Percentiles rank a stretch among this genome's conserved stretches.
Evolutionary conservation across 2,329 filamentous ascomycete genomes (phyloP).

Genomic region (Pochonia chlamydosporia): DNA sequence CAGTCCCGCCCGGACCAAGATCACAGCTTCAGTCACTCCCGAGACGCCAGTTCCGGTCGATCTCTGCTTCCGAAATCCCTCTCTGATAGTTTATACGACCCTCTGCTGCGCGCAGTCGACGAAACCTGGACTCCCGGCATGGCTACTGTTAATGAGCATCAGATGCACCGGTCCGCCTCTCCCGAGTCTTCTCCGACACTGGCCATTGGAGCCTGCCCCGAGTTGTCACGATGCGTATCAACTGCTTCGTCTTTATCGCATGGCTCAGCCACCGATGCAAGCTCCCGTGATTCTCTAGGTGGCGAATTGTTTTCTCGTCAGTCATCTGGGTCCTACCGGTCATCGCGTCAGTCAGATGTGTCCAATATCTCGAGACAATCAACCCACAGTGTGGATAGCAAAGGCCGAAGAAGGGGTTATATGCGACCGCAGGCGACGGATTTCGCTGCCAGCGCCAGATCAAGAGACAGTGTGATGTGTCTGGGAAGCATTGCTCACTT

Average conservation of each 20-base stretch:
- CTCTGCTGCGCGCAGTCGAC: neutral
- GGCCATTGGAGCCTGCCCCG: slow-evolving; percentile 53
- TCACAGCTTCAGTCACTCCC: neutral
- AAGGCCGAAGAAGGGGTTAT: slow-evolving; percentile 65
- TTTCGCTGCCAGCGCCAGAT: slow-evolving; percentile 85
- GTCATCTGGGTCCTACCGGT: slow-evolving; percentile 54
- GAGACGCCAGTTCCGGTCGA: neutral
- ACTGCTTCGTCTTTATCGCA: slow-evolving; percentile 54
- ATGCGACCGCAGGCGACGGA: slow-evolving; percentile 81
- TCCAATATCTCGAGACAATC: slow-evolving; percentile 37
- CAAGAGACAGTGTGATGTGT: slow-evolving; percentile 91
- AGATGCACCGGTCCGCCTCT: slow-evolving; percentile 34
- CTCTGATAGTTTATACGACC: neutral
- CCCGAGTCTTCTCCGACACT: slow-evolving; percentile 57
- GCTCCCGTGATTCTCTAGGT: slow-evolving; percentile 48
- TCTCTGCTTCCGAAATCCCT: neutral
- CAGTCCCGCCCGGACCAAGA: neutral
- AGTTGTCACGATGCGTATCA: slow-evolving; percentile 60
- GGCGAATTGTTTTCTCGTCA: slow-evolving; percentile 50
- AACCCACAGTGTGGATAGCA: slow-evolving; percentile 36
- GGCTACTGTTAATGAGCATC: slow-evolving; percentile 27
- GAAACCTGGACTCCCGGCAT: slow-evolving; percentile 15
- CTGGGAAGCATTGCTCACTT: slow-evolving; percentile 94
- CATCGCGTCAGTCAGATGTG: slow-evolving; percentile 39
- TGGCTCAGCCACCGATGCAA: slow-evolving; percentile 44